Evolutionary conservation across 2,329 filamentous ascomycete species (phyloP).

Genomic region (Colletotrichum sp.): DNA sequence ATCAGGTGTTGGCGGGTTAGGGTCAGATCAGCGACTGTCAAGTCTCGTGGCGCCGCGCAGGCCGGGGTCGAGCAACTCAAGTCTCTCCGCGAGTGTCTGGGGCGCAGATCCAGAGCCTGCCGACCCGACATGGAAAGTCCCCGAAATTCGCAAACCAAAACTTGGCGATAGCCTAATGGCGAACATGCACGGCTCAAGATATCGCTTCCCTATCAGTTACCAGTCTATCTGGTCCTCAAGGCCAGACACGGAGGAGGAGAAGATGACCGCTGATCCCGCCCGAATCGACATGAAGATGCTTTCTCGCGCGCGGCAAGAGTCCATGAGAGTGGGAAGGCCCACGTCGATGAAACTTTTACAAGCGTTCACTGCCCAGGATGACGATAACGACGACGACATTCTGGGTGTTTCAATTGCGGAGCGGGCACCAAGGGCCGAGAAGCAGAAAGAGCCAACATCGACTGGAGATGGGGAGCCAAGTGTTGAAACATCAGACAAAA

Average conservation of each 20-base stretch:
- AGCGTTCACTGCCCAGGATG: conserved; percentile 20
- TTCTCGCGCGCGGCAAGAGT: neutral
- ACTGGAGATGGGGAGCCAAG: neutral
- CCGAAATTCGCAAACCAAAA: conserved; percentile 34
- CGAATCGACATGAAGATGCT: conserved; percentile 4
- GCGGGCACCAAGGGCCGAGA: neutral
- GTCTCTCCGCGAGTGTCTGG: conserved; percentile 7
- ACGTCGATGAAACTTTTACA: conserved; percentile 6
- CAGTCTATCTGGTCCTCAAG: conserved; percentile 20
- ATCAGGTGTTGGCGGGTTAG: neutral
- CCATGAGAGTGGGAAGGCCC: neutral
- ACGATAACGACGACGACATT: conserved; percentile 33
- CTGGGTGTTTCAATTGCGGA: conserved; percentile 19
- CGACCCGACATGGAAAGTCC: conserved; percentile 44
- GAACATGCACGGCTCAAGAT: neutral
- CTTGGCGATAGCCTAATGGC: conserved; percentile 21
- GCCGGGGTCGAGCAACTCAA: conserved; percentile 21
- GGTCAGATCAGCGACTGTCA: conserved; percentile 18
- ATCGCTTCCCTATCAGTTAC: conserved; percentile 7
- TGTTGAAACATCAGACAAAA: neutral
- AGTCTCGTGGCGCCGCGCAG: conserved; percentile 25
- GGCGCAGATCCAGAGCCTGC: conserved; percentile 23
- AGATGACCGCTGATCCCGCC: neutral
- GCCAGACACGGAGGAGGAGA: conserved; percentile 10
- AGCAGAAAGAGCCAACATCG: neutral